phyloP scores from a whole-genome alignment of 2,329 filamentous ascomycete genomes.

The Whalleya microplaca region DNA sequence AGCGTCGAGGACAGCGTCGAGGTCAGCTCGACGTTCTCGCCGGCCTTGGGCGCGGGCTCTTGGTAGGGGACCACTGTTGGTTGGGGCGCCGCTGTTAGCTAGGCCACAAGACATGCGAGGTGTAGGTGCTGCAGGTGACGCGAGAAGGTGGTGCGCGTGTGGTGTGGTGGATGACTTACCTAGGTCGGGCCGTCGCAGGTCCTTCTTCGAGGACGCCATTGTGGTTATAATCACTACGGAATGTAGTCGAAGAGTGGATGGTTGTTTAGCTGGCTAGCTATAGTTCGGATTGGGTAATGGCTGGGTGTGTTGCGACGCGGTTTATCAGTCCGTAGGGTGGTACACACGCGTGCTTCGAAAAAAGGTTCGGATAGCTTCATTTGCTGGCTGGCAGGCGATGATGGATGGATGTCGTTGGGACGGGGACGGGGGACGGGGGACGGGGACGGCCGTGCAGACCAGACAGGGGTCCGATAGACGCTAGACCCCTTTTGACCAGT shows the following conservation, averaged over 20 bases:
- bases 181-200: conserved; percentile 75
- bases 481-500: no score
- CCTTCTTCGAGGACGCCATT: conserved; percentile 74
- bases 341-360: no score
- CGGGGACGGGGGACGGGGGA: no score
- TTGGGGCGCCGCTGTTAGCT: conserved; percentile 4
- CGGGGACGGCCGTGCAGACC: no score
- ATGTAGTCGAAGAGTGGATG: background rate
- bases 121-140: conserved; percentile 10
- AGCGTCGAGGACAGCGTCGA: conserved; percentile 76
- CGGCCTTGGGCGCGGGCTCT: conserved; percentile 68
- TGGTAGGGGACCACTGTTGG: conserved; percentile 82
- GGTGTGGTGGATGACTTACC: conserved; percentile 52
- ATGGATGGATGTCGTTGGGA: no score
- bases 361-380: no score
- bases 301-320: background rate
- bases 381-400: no score
- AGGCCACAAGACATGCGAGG: background rate
- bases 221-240: background rate
- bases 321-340: background rate
- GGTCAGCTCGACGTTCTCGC: conserved; percentile 68
- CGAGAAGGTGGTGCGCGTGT: conserved; percentile 10
- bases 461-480: no score
- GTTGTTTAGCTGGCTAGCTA: background rate
- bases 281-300: background rate